Percentiles rank a stretch among this genome's conserved stretches.
Evolutionary conservation across 2,329 filamentous ascomycete genomes (phyloP).

Genomic region (Calonectria leucothoes): DNA sequence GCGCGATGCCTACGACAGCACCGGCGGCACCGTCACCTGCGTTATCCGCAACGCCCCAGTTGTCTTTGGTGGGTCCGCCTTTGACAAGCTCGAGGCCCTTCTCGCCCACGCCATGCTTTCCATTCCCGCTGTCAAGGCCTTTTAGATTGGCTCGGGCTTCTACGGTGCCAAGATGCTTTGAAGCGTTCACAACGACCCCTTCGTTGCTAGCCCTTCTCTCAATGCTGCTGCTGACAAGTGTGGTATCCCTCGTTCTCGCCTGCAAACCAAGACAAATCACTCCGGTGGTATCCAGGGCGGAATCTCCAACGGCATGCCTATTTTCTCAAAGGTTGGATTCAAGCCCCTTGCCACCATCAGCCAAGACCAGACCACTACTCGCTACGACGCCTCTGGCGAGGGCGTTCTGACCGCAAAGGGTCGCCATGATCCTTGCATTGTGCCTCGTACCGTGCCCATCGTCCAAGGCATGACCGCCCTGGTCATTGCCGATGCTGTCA

Average conservation of each 20-base stretch:
- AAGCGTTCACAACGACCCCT: conserved; percentile 89
- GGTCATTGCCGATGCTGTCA: conserved; percentile 86
- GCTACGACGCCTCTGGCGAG: conserved; percentile 76
- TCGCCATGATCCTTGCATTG: conserved; percentile 92
- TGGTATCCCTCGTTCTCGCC: conserved; percentile 65
- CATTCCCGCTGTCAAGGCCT: conserved; percentile 95
- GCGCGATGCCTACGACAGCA: conserved; percentile 84
- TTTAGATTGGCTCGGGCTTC: conserved; percentile 95
- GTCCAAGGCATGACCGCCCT: conserved; percentile 93
- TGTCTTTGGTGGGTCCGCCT: conserved; percentile 92
- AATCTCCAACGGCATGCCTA: conserved; percentile 91
- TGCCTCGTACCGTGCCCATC: conserved; percentile 87
- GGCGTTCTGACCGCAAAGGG: conserved; percentile 92
- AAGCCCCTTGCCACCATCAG: conserved; percentile 96
- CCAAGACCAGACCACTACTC: conserved; percentile 85
- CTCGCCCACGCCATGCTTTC: conserved; percentile 94
- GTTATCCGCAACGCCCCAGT: conserved; percentile 88
- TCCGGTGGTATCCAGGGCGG: conserved; percentile 95
- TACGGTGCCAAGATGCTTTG: conserved; percentile 87
- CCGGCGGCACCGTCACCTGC: conserved; percentile 94
- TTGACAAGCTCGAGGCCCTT: conserved; percentile 94
- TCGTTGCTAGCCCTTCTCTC: conserved; percentile 51
- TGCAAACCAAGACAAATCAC: conserved; percentile 89
- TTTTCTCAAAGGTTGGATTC: conserved; percentile 96
- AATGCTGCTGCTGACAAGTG: conserved; percentile 56